These are phyloP conservation scores for Cyamopsis tetragonoloba DNA, from an alignment of 306 rosid genomes.

Conservation along the genomic window DNA sequence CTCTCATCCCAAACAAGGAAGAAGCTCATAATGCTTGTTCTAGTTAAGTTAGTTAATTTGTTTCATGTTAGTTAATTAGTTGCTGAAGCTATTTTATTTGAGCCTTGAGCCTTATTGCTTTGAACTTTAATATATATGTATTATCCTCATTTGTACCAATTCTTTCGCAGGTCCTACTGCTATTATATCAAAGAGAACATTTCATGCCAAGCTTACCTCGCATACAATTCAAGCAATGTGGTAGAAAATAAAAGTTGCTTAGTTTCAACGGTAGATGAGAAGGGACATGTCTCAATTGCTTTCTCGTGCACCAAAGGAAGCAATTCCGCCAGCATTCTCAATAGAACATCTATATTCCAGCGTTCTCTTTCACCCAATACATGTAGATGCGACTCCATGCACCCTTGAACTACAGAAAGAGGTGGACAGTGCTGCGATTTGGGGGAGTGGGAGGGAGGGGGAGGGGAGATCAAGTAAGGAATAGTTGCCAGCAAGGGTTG, in stretches of 20 bases:
- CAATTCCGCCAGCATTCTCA: conserved; percentile 65
- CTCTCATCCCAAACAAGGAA: no score
- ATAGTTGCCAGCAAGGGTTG: conserved; percentile 2
- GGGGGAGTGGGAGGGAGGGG: no score
- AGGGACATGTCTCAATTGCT: conserved; percentile 76
- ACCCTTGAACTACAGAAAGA: conserved; percentile 85
- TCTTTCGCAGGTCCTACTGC: conserved; percentile 19
- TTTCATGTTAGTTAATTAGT: no score
- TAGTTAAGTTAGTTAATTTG: no score
- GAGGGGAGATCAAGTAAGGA: background rate
- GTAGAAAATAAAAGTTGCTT: conserved; percentile 47
- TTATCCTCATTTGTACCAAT: conserved; percentile 12
- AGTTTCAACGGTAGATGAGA: conserved; percentile 51
- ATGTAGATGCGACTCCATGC: conserved; percentile 79
- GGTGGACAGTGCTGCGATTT: conserved; percentile 80
- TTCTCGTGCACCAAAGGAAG: conserved; percentile 64
- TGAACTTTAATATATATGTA: no score
- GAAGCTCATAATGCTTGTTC: no score
- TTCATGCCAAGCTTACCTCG: conserved; percentile 47
- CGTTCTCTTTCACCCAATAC: conserved; percentile 86
- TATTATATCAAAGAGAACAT: conserved; percentile 14
- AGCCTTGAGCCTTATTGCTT: no score
- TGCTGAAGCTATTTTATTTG: no score
- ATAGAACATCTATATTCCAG: conserved; percentile 81
- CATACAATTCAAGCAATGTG: conserved; percentile 72